Evolutionary conservation across 2,329 filamentous ascomycete species (phyloP).

Genomic region (Thielaviopsis ethacetica): DNA sequence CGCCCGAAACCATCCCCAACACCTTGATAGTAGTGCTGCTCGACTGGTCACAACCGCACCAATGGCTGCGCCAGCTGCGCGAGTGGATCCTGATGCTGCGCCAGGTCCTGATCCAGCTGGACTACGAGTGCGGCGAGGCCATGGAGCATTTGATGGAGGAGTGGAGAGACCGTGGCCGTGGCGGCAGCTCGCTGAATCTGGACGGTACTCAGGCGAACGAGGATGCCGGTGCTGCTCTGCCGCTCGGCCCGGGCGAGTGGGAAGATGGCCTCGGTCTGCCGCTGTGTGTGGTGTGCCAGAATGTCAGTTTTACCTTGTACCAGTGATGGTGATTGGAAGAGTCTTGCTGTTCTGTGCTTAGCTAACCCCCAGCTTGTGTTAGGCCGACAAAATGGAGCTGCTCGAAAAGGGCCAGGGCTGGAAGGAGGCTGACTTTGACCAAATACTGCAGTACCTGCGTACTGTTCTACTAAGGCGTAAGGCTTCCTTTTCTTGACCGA

Average conservation of each 20-base stretch:
- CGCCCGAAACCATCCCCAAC: conserved; percentile 66
- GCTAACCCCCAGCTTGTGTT: background rate
- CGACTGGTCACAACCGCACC: conserved; percentile 88
- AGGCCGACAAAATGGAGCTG: conserved; percentile 79
- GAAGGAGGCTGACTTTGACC: conserved; percentile 95
- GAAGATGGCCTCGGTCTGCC: conserved; percentile 77
- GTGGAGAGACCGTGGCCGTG: conserved; percentile 63
- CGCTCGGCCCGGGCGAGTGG: conserved; percentile 80
- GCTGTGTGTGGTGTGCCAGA: conserved; percentile 89
- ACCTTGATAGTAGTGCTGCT: conserved; percentile 82
- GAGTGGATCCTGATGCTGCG: conserved; percentile 79
- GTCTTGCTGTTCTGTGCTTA: too few species aligned
- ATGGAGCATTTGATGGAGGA: conserved; percentile 74
- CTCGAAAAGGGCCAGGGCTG: conserved; percentile 80
- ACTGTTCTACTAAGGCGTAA: conserved; percentile 76
- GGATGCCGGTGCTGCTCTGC: conserved; percentile 54
- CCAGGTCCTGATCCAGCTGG: conserved; percentile 57
- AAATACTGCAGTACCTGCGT: conserved; percentile 80
- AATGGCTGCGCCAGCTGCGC: conserved; percentile 76
- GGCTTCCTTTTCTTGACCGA: conserved; percentile 21
- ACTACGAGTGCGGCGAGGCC: conserved; percentile 58
- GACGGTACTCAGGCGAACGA: conserved; percentile 45
- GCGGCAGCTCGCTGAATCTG: conserved; percentile 42
- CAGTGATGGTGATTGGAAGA: too few species aligned
- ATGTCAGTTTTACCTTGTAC: conserved; percentile 41